These are phyloP conservation scores for Aspergillus aculeatus DNA, from an alignment of 2,329 filamentous ascomycete genomes.

Conservation along the genomic window DNA sequence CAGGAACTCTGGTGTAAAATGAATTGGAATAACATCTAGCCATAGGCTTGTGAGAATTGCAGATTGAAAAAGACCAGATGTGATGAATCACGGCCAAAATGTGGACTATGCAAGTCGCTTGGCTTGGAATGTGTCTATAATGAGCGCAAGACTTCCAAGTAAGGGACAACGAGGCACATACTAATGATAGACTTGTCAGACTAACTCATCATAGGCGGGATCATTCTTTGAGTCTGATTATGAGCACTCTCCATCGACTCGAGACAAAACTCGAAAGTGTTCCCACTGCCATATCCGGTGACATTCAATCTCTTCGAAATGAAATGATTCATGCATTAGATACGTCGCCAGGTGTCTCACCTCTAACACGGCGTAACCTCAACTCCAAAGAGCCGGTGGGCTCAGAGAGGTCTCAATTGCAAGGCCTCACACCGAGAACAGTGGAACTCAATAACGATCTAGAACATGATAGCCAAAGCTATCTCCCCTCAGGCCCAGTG, in stretches of 20 bases:
- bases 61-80: conserved; percentile 55
- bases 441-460: conserved; percentile 30
- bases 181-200: neutral
- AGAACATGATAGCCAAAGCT: conserved; percentile 28
- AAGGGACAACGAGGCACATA: conserved; percentile 11
- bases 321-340: conserved; percentile 22
- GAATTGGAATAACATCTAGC: neutral
- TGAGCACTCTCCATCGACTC: conserved; percentile 54
- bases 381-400: conserved; percentile 10
- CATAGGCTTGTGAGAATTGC: conserved; percentile 54
- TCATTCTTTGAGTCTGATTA: conserved; percentile 54
- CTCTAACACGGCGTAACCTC: conserved; percentile 18
- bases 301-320: conserved; percentile 34
- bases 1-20: neutral
- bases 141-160: conserved; percentile 55
- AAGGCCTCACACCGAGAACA: conserved; percentile 30
- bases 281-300: conserved; percentile 33
- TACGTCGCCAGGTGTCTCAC: conserved; percentile 13
- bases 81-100: conserved; percentile 54
- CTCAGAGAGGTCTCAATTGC: conserved; percentile 16
- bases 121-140: conserved; percentile 54
- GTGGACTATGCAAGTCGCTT: conserved; percentile 52
- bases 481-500: conserved; percentile 18
- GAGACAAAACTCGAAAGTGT: conserved; percentile 54
- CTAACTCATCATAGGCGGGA: conserved; percentile 45